phyloP scores from a whole-genome alignment of 192 early-diverging fungal species.

The Glomus cerebriforme region DNA sequence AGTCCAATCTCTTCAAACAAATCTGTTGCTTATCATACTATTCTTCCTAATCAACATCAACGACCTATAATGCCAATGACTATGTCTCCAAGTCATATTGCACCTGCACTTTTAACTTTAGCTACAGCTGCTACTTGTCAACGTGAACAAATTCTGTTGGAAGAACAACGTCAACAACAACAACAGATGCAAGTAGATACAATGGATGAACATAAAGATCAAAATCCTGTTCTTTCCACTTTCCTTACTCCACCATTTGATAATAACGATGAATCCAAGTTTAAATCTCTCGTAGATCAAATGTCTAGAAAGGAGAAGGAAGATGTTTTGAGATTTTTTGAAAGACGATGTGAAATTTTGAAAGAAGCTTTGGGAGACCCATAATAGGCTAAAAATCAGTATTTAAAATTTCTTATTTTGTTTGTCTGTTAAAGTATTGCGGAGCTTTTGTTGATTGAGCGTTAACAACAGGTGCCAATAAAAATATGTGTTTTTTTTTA shows the following conservation, averaged over 20 bases:
- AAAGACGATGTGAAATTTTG: slow-evolving; percentile 57
- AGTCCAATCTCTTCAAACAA: neutral
- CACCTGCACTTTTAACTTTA: slow-evolving; percentile 30
- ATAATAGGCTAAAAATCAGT: neutral
- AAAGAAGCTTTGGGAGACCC: slow-evolving; percentile 12
- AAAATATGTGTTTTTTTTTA: neutral
- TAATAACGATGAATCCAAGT: slow-evolving; percentile 41
- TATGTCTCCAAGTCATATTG: slow-evolving; percentile 14
- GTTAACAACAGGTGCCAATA: neutral
- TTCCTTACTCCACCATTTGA: slow-evolving; percentile 19
- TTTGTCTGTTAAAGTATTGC: neutral
- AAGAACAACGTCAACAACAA: slow-evolving; percentile 3
- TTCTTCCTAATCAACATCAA: slow-evolving; percentile 27
- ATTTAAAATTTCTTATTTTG: neutral
- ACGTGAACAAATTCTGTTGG: slow-evolving; percentile 5
- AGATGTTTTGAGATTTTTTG: slow-evolving; percentile 55
- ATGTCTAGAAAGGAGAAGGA: slow-evolving; percentile 56
- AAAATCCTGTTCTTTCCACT: neutral
- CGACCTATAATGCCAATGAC: slow-evolving; percentile 20
- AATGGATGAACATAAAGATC: neutral
- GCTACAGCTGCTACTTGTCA: slow-evolving; percentile 28
- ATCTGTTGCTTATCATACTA: slow-evolving; percentile 5
- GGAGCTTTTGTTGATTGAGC: neutral
- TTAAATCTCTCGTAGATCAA: slow-evolving; percentile 42
- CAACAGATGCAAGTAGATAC: neutral